Evolutionary conservation across 768 basidiomycete species (phyloP).

Genomic region (Boletus rubroflammeus): DNA sequence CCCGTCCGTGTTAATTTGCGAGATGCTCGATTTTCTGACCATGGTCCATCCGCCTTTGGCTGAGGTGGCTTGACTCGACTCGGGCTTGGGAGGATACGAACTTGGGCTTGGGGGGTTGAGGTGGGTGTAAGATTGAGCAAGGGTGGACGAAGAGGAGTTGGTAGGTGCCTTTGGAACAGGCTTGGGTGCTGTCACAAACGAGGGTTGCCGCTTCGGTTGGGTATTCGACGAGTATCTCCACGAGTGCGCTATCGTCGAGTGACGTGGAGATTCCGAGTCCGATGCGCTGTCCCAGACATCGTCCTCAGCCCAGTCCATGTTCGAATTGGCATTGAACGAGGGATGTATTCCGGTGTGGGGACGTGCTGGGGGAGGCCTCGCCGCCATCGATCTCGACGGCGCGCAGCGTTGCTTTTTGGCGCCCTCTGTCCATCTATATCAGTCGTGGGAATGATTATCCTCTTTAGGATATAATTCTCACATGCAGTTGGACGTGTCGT

Average conservation of each 20-base stretch:
- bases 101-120: slow-evolving; percentile 68
- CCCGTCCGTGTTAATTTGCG: slow-evolving; percentile 24
- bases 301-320: slow-evolving; percentile 74
- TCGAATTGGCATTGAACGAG: slow-evolving; percentile 41
- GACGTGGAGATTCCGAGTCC: slow-evolving; percentile 68
- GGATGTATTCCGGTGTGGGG: slow-evolving; percentile 69
- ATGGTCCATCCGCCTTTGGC: slow-evolving; percentile 76
- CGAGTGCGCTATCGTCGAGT: slow-evolving; percentile 46
- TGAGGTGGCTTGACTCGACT: slow-evolving; percentile 37
- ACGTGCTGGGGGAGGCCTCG: slow-evolving; percentile 67
- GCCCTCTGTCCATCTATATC: not conserved
- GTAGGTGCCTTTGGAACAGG: slow-evolving; percentile 47
- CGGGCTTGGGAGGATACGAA: slow-evolving; percentile 63
- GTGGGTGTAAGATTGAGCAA: slow-evolving; percentile 81
- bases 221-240: slow-evolving; percentile 36
- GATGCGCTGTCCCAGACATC: slow-evolving; percentile 85
- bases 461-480: not conserved
- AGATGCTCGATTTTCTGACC: slow-evolving; percentile 45
- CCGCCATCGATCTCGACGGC: slow-evolving; percentile 37
- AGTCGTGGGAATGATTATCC: slow-evolving; percentile 8
- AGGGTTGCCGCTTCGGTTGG: slow-evolving; percentile 23
- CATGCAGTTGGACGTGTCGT: not conserved
- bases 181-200: slow-evolving; percentile 45
- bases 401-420: slow-evolving; percentile 1
- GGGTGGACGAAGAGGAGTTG: slow-evolving; percentile 60